These are phyloP conservation scores for Infundibulicybe gibba DNA, from an alignment of 768 basidiomycete species.

Conservation along the genomic window DNA sequence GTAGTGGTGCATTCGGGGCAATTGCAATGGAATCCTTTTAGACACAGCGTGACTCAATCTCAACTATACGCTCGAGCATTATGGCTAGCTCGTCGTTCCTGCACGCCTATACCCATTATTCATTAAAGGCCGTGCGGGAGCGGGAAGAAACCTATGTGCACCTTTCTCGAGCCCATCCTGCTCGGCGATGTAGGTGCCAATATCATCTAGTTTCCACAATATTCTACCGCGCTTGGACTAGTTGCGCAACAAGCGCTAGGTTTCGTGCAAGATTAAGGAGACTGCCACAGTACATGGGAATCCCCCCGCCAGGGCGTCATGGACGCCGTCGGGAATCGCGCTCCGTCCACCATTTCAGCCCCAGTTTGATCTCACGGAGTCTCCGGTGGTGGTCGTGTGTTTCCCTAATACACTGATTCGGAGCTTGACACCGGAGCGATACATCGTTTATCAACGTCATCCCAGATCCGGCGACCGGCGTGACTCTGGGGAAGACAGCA, in stretches of 20 bases:
- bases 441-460: too few species aligned
- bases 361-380: constrained; percentile 44
- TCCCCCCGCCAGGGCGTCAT: too few species aligned
- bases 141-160: constrained; percentile 22
- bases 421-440: constrained; percentile 67
- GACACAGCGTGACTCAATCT: constrained; percentile 60
- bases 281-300: too few species aligned
- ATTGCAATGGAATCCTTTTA: constrained; percentile 60
- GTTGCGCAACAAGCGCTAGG: too few species aligned
- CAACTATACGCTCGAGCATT: constrained; percentile 64
- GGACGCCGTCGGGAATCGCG: too few species aligned
- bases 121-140: background rate
- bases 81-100: constrained; percentile 65
- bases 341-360: constrained; percentile 27
- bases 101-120: background rate
- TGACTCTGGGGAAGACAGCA: too few species aligned
- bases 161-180: constrained; percentile 46
- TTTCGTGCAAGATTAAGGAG: too few species aligned
- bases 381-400: constrained; percentile 73
- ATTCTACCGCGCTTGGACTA: too few species aligned
- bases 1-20: constrained; percentile 43
- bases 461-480: too few species aligned
- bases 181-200: constrained; percentile 42
- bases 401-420: constrained; percentile 75
- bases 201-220: constrained; percentile 64